phyloP scores from a whole-genome alignment of 176 grass and related monocot genomes.

The Carex pumila region DNA sequence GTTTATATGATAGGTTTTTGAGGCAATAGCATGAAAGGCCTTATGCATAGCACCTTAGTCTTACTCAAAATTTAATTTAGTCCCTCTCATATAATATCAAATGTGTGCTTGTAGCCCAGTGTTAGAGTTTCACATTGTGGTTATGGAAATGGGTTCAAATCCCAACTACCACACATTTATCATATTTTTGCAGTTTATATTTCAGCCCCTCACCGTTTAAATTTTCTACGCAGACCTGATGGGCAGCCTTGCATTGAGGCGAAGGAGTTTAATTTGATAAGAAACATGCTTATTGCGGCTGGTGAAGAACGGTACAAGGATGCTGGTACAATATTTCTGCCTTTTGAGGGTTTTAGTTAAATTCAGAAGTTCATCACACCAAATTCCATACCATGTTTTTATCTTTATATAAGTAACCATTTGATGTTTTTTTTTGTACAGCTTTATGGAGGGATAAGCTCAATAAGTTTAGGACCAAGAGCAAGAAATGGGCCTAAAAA shows the following conservation, averaged over 20 bases:
- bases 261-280: conserved; percentile 66
- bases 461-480: conserved; percentile 56
- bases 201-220: too few relatives aligned
- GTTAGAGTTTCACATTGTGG: too few relatives aligned
- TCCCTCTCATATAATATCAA: too few relatives aligned
- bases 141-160: too few relatives aligned
- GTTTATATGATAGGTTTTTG: too few relatives aligned
- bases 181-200: too few relatives aligned
- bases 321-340: conserved; percentile 47
- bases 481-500: conserved; percentile 71
- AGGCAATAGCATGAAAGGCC: too few relatives aligned
- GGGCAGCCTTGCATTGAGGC: conserved; percentile 61
- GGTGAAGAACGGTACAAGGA: conserved; percentile 91
- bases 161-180: too few relatives aligned
- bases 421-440: conserved; percentile 12
- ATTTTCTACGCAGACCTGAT: conserved; percentile 36
- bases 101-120: too few relatives aligned
- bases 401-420: not conserved
- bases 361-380: too few relatives aligned
- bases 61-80: too few relatives aligned
- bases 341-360: not conserved
- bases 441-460: conserved; percentile 76
- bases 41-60: too few relatives aligned
- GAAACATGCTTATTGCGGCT: conserved; percentile 78
- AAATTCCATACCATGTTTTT: conserved; percentile 7